Evolutionary conservation across 192 early-diverging fungal species (phyloP).

Genomic region (Spinellus fusiger): DNA sequence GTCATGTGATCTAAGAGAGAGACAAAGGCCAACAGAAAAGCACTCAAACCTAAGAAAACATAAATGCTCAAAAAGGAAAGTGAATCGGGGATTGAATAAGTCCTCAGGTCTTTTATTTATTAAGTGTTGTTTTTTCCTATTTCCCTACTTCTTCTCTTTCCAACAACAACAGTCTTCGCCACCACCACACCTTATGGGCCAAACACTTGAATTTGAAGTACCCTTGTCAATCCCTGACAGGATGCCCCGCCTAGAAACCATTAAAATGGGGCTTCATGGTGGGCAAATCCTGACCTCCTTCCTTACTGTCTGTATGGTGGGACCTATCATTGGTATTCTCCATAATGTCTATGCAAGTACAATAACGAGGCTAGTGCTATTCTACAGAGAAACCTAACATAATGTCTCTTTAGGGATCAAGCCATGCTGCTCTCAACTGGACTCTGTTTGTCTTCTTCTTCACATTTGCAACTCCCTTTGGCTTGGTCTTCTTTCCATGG

Average conservation of each 20-base stretch:
- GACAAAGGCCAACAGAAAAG: too few relatives aligned
- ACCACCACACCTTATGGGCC: background rate
- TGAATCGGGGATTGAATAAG: background rate
- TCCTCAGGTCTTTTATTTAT: background rate
- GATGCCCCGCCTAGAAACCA: background rate
- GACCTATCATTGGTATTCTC: conserved; percentile 20
- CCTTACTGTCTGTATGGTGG: conserved; percentile 22
- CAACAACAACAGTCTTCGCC: too few relatives aligned
- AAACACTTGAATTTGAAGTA: background rate
- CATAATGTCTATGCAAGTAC: conserved; percentile 14
- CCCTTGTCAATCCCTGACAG: background rate
- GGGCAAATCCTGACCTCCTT: background rate
- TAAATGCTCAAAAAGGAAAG: background rate
- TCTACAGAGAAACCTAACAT: background rate
- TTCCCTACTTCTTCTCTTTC: background rate
- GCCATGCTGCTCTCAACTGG: conserved; percentile 26
- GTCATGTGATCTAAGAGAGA: too few relatives aligned
- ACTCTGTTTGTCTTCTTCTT: conserved; percentile 18
- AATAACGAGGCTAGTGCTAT: background rate
- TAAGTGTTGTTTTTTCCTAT: background rate
- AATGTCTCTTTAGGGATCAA: conserved; percentile 13
- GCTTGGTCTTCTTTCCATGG: conserved; percentile 28
- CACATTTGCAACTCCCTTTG: conserved; percentile 13
- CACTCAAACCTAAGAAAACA: background rate
- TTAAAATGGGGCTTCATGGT: background rate